These are phyloP conservation scores for Ogataea angusta DNA, from an alignment of 805 yeast genomes.

Conservation along the genomic window DNA sequence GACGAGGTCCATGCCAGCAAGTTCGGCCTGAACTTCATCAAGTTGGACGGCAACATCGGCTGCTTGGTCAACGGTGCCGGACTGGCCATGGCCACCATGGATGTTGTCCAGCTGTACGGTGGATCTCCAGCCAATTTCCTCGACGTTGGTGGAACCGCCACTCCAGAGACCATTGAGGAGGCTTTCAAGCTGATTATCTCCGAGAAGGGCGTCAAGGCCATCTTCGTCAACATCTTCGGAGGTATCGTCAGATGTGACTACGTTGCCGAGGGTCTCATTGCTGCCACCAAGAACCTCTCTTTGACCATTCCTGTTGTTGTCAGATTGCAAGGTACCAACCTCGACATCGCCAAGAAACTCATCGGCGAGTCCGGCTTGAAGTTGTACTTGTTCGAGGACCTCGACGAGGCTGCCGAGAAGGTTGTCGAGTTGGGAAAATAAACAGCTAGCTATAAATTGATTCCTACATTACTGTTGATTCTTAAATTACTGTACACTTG, in stretches of 20 bases:
- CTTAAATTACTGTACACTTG: constrained; percentile 30
- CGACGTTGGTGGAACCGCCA: constrained; percentile 99
- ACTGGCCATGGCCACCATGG: constrained; percentile 99
- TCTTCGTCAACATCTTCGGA: constrained; percentile 97
- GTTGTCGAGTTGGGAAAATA: constrained; percentile 64
- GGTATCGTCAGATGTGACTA: constrained; percentile 99
- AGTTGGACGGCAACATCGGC: constrained; percentile 97
- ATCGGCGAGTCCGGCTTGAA: constrained; percentile 86
- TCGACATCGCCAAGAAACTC: constrained; percentile 82
- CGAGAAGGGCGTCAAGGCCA: constrained; percentile 86
- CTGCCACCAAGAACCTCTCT: constrained; percentile 88
- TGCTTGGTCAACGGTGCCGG: constrained; percentile 99
- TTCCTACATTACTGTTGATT: constrained; percentile 23
- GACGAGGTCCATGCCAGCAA: constrained; percentile 92
- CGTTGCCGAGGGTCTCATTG: constrained; percentile 96
- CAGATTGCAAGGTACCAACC: constrained; percentile 98
- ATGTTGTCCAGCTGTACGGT: constrained; percentile 95
- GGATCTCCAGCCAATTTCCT: constrained; percentile 99
- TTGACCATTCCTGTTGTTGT: constrained; percentile 94
- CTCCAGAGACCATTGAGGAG: constrained; percentile 95
- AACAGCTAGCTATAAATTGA: constrained; percentile 10
- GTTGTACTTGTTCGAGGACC: constrained; percentile 86
- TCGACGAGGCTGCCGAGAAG: constrained; percentile 96
- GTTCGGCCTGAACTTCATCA: constrained; percentile 91
- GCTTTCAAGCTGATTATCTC: constrained; percentile 92